These are phyloP conservation scores for Cyclotella atomus DNA, from an alignment of 108 stramenopile genomes.

Conservation along the genomic window DNA sequence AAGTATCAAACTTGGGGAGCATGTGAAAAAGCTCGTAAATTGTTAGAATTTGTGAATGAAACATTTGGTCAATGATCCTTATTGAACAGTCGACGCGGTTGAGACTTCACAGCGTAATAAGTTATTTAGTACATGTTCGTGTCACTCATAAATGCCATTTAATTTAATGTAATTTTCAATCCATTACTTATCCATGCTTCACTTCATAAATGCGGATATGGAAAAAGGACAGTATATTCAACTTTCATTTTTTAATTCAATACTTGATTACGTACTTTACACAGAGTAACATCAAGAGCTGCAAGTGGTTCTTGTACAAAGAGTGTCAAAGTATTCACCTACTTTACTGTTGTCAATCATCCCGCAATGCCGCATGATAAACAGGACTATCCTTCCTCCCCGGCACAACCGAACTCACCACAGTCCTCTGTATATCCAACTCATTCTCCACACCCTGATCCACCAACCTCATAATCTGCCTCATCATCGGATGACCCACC, in stretches of 20 bases:
- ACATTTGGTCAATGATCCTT: background rate
- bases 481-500: conserved; percentile 81
- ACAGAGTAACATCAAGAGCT: background rate
- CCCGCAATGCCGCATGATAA: conserved; percentile 56
- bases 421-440: conserved; percentile 57
- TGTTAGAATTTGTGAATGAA: background rate
- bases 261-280: too few species aligned
- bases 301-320: background rate
- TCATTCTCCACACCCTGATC: conserved; percentile 43
- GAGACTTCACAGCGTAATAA: too few species aligned
- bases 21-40: background rate
- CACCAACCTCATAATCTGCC: conserved; percentile 56
- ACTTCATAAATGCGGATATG: too few species aligned
- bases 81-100: too few species aligned
- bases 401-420: conserved; percentile 73
- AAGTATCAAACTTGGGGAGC: conserved; percentile 30
- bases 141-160: too few species aligned
- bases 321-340: background rate
- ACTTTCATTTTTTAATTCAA: too few species aligned
- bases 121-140: too few species aligned
- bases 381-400: conserved; percentile 71
- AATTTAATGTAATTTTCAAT: too few species aligned
- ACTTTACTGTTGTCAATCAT: background rate
- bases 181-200: too few species aligned
- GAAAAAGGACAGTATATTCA: too few species aligned